These are phyloP conservation scores for Leptosphaerulina australis DNA, from an alignment of 2,329 filamentous ascomycete species.

Conservation along the genomic window DNA sequence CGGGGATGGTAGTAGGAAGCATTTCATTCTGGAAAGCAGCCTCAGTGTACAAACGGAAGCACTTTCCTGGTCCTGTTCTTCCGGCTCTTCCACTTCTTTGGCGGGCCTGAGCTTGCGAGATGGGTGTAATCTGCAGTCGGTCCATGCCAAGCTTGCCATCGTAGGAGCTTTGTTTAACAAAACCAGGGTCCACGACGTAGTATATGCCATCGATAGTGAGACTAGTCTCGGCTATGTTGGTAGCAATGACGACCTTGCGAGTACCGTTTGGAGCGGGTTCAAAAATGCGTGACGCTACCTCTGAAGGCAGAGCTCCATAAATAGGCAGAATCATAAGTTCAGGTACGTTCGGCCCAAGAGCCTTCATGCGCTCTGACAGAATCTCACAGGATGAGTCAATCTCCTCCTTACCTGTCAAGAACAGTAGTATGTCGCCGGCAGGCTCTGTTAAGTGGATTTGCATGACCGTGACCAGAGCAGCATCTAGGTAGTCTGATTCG, in stretches of 20 bases:
- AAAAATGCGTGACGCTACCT: conserved; percentile 94
- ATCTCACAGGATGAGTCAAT: conserved; percentile 96
- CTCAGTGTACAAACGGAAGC: conserved; percentile 91
- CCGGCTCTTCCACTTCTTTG: conserved; percentile 92
- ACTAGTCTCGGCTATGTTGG: conserved; percentile 97
- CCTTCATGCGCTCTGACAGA: conserved; percentile 93
- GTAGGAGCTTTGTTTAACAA: conserved; percentile 97
- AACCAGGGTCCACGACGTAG: conserved; percentile 95
- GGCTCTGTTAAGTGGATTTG: conserved; percentile 95
- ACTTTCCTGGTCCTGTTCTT: conserved; percentile 89
- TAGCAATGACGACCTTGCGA: conserved; percentile 95
- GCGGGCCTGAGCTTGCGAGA: conserved; percentile 95
- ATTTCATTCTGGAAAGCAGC: conserved; percentile 95
- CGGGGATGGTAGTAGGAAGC: conserved; percentile 92
- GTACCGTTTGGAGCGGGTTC: conserved; percentile 86
- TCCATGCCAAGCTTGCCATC: conserved; percentile 99
- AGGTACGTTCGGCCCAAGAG: conserved; percentile 85
- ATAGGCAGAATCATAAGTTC: conserved; percentile 92
- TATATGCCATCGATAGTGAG: conserved; percentile 98
- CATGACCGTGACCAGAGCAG: conserved; percentile 95
- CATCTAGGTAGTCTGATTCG: conserved; percentile 93
- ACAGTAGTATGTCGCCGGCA: conserved; percentile 91
- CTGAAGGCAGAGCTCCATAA: conserved; percentile 91
- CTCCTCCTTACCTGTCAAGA: conserved; percentile 96
- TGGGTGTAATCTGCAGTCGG: conserved; percentile 90